phyloP scores from a whole-genome alignment of 2,329 filamentous ascomycete species.

The Clonostachys chloroleuca region DNA sequence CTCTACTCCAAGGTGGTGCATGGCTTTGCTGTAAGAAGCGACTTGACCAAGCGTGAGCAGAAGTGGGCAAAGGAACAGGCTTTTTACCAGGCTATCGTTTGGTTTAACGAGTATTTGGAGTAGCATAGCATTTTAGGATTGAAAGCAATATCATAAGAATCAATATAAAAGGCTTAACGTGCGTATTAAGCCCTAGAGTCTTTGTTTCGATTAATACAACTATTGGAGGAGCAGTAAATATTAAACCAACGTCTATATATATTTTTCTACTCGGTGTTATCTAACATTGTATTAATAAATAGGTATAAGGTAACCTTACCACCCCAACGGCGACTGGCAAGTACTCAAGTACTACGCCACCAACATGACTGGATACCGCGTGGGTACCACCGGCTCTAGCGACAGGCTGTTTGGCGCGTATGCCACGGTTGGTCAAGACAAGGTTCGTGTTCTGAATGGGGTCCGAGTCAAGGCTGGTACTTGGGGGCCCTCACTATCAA shows the following conservation, averaged over 20 bases:
- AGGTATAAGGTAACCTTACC: too few species aligned
- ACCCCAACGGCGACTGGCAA: constrained; percentile 5
- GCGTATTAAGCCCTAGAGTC: too few species aligned
- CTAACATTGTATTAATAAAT: too few species aligned
- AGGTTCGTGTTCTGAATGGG: not conserved
- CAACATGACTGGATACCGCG: constrained; percentile 1
- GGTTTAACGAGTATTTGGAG: not conserved
- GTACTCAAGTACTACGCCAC: constrained; percentile 3
- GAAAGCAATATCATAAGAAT: too few species aligned
- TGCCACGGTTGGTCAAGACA: not conserved
- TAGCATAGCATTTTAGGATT: too few species aligned
- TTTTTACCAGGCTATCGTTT: constrained; percentile 67
- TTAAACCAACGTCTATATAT: too few species aligned
- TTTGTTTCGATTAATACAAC: too few species aligned
- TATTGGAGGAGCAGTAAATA: too few species aligned
- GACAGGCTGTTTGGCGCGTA: constrained; percentile 3
- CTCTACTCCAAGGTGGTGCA: constrained; percentile 68
- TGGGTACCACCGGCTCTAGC: constrained; percentile 1
- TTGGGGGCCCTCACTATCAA: not conserved
- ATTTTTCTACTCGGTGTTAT: too few species aligned
- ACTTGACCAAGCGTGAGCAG: constrained; percentile 49
- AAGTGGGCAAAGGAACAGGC: constrained; percentile 78
- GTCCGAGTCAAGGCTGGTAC: not conserved
- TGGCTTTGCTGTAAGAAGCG: constrained; percentile 70
- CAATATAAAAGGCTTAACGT: too few species aligned